Evolutionary conservation across 306 rosid species (phyloP).

Genomic region (Heteromeles arbutifolia): DNA sequence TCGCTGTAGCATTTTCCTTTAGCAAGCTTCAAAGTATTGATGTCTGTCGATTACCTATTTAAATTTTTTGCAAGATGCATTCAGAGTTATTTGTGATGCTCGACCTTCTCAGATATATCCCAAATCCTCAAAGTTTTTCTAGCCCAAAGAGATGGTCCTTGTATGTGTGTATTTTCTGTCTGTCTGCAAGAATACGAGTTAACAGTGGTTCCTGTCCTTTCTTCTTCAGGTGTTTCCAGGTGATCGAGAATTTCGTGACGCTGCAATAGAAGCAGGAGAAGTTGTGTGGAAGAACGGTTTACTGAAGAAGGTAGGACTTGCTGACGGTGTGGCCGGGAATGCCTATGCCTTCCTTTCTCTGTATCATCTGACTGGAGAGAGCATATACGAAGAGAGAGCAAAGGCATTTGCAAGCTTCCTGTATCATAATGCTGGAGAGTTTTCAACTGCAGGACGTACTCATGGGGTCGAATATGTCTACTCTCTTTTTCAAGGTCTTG

Average conservation of each 20-base stretch:
- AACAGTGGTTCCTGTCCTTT: background rate
- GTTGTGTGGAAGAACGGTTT: slow-evolving; percentile 90
- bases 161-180: background rate
- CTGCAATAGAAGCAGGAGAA: slow-evolving; percentile 96
- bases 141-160: background rate
- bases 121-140: background rate
- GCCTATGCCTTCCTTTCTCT: slow-evolving; percentile 80
- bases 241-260: slow-evolving; percentile 75
- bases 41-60: too few species aligned
- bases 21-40: too few species aligned
- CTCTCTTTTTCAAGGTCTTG: slow-evolving; percentile 84
- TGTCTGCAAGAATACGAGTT: background rate
- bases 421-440: slow-evolving; percentile 40
- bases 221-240: slow-evolving; percentile 50
- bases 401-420: slow-evolving; percentile 64
- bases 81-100: background rate
- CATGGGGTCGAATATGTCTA: slow-evolving; percentile 27
- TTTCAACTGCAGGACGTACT: slow-evolving; percentile 9
- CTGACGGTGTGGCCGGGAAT: slow-evolving; percentile 79
- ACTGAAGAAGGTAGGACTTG: slow-evolving; percentile 75
- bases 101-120: background rate
- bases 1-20: too few species aligned
- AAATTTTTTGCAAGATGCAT: background rate
- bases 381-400: slow-evolving; percentile 67
- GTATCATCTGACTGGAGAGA: slow-evolving; percentile 55